Conservation (phyloP, 768 basidiomycete genomes). For the Serendipita vermifera region DNA sequence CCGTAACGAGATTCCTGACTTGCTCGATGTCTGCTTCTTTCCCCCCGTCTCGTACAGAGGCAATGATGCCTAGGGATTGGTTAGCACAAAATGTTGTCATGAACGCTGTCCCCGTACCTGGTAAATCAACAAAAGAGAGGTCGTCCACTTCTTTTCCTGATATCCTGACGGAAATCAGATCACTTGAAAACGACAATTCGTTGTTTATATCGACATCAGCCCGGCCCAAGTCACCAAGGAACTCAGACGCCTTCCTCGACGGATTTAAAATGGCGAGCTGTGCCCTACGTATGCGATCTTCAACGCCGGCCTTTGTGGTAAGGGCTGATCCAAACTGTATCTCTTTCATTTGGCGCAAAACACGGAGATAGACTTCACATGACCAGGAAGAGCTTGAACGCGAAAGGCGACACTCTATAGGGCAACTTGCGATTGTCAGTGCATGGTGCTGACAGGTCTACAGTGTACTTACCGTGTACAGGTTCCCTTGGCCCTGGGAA, state of each 20-base stretch:
- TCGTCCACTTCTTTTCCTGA: slow-evolving; percentile 48
- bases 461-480: not conserved
- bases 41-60: slow-evolving; percentile 37
- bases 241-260: not conserved
- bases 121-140: slow-evolving; percentile 52
- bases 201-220: not conserved
- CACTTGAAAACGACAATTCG: slow-evolving; percentile 35
- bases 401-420: slow-evolving; percentile 5
- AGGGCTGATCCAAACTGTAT: slow-evolving; percentile 38
- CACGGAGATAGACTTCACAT: not conserved
- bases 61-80: slow-evolving; percentile 38
- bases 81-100: not conserved
- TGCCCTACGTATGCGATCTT: slow-evolving; percentile 53
- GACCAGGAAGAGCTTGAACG: not conserved
- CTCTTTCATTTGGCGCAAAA: slow-evolving; percentile 18
- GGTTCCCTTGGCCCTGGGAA: not conserved
- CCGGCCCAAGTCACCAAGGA: slow-evolving; percentile 11
- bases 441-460: not conserved
- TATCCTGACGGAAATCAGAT: slow-evolving; percentile 45
- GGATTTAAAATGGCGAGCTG: slow-evolving; percentile 58
- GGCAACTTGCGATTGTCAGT: not conserved
- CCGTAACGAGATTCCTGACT: slow-evolving; percentile 41
- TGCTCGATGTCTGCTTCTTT: slow-evolving; percentile 46
- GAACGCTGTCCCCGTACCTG: slow-evolving; percentile 27
- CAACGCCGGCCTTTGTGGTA: slow-evolving; percentile 38